Percentiles rank a stretch among this genome's conserved stretches.
These are phyloP conservation scores for Sporothrix dimorphospora DNA, from an alignment of 2,329 filamentous ascomycete genomes.

Conservation along the genomic window DNA sequence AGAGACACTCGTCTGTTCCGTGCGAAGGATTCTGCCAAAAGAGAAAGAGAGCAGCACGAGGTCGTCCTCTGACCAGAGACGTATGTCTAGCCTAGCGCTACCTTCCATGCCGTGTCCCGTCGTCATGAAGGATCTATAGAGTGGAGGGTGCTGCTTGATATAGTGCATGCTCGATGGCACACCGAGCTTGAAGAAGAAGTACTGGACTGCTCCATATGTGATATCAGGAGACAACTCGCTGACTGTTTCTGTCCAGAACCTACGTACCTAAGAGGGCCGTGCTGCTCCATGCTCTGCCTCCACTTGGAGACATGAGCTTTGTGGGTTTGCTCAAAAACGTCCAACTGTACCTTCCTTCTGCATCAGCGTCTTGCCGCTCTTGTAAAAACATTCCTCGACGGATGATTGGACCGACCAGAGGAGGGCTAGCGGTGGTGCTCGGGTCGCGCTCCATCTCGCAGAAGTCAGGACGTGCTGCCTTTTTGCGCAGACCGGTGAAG, in stretches of 20 bases:
- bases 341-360: background rate
- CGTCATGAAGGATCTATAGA: background rate
- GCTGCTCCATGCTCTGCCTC: background rate
- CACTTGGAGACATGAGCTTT: background rate
- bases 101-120: background rate
- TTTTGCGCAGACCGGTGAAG: background rate
- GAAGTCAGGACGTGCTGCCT: background rate
- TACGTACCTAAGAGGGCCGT: background rate
- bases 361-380: background rate
- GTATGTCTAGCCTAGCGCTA: background rate
- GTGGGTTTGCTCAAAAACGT: background rate
- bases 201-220: background rate
- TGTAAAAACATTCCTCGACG: background rate
- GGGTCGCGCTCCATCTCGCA: background rate
- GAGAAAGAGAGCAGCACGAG: background rate
- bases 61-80: background rate
- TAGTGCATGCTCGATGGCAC: background rate
- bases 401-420: slow-evolving; percentile 10
- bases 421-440: background rate
- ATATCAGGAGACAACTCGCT: background rate
- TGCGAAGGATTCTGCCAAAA: slow-evolving; percentile 17
- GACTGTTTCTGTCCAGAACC: background rate
- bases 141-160: background rate
- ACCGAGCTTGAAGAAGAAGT: background rate
- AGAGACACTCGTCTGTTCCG: background rate